Conservation (phyloP, 495 filamentous ascomycete species). For the Immersiella caudata region DNA sequence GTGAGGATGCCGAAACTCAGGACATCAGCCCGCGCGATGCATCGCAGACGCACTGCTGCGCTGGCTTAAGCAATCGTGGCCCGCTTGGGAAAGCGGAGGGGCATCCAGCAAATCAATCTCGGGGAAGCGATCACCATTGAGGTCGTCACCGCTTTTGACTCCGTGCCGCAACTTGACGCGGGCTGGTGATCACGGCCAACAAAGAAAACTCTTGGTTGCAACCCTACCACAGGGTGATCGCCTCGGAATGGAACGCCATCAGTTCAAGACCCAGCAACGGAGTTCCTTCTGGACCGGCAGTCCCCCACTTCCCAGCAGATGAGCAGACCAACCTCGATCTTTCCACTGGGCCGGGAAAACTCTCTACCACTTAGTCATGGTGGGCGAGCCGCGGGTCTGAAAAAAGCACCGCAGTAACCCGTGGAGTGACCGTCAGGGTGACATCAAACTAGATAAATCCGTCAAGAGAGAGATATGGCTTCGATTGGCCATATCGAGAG, state of each 20-base stretch:
- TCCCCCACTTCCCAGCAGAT: background rate
- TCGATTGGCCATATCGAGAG: too few species aligned
- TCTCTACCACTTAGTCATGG: background rate
- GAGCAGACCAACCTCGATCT: background rate
- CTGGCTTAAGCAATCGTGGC: background rate
- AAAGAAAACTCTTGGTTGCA: slow-evolving; percentile 17
- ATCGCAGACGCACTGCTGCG: slow-evolving; percentile 1
- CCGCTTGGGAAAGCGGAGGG: background rate
- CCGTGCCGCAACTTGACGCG: background rate
- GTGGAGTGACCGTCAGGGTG: background rate
- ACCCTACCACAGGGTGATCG: slow-evolving; percentile 23
- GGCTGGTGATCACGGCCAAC: slow-evolving; percentile 14
- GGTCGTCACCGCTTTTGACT: background rate
- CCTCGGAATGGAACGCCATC: slow-evolving; percentile 12
- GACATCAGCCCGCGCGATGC: background rate
- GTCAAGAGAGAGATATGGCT: background rate
- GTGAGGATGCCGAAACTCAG: background rate
- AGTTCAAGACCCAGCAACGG: background rate
- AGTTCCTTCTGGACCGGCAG: background rate
- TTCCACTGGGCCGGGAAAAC: background rate
- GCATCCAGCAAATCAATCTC: background rate
- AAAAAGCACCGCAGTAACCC: background rate
- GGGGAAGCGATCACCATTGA: background rate
- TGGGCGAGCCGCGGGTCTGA: background rate
- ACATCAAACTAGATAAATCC: background rate